Evolutionary conservation across 2,329 filamentous ascomycete species (phyloP), one percentile per base, ranked within the genome.

Genomic region (Macrophomina tecta): DNA sequence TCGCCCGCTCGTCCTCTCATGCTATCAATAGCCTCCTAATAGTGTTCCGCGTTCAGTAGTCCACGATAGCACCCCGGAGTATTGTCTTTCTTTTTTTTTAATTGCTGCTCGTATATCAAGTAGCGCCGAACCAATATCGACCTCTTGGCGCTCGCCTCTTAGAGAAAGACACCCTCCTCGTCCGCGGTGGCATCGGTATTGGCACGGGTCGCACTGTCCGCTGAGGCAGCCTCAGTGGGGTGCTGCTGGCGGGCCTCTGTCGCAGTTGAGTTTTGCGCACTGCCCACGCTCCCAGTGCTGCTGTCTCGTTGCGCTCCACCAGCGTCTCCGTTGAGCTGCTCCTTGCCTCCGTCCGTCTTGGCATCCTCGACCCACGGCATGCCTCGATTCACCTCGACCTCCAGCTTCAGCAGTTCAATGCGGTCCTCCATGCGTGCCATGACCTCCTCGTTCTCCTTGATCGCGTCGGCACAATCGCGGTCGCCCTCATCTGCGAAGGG

Each of bases 391-490:
- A 89, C 86, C 71, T 86, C 83, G 8, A 93, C 87, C 80, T 94
- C 91, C 49, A 74, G 80, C 70, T 84, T 86, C 69, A 93, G 81
- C 60, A 92, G 76, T 65, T 81, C 82, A 69, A 93, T 85, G 75
- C 90, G 83, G 79, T 88, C 85, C 69, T 85, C 82, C 86, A 92
- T 91, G 71, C 90, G 85, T 69, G 78, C 82, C 67, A 94, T 90
- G 67, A 93, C 90, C 23, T 75, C 77, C 72, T 89, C 84, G 78
- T 93, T 93, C 79, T 94, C 91, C 66, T 80, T 77, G 74, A 93
- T 91, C 67, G 91, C 91, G 67, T 93, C 90, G 70, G 87, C 80
- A 81, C 91, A 94, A 76, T 91, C 90, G 69, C 83, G 82, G 74
- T 94, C 91, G 16, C 88, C 84, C 30, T 82, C 79, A 55, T 88